phyloP scores from a whole-genome alignment of 352 stramenopile species.

The Pythium rhizo-oryzae region DNA sequence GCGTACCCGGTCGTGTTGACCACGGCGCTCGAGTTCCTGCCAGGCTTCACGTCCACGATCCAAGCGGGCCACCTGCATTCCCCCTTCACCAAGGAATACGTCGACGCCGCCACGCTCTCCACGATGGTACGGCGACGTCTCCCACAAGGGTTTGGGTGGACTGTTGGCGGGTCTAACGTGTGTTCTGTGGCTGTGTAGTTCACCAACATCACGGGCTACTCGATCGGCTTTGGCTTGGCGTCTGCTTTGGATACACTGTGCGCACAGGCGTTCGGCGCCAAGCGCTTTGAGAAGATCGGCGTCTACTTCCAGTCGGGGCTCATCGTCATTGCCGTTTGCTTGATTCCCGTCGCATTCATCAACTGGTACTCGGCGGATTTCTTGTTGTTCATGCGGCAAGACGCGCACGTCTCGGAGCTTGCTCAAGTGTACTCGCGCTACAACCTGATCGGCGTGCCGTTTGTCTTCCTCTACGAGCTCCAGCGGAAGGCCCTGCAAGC shows the following conservation, averaged over 20 bases:
- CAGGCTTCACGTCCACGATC: conserved; percentile 61
- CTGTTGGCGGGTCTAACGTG: background rate
- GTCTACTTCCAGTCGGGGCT: conserved; percentile 65
- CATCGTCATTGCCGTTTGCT: conserved; percentile 45
- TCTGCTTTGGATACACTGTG: conserved; percentile 90
- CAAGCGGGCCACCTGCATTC: conserved; percentile 69
- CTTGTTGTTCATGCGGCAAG: conserved; percentile 49
- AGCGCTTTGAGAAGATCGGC: conserved; percentile 53
- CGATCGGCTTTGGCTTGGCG: conserved; percentile 62
- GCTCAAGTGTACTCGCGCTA: conserved; percentile 54
- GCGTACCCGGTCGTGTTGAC: conserved; percentile 54
- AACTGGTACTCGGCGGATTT: conserved; percentile 58
- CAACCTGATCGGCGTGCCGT: conserved; percentile 65
- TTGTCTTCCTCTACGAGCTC: conserved; percentile 76
- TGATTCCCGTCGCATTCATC: conserved; percentile 45
- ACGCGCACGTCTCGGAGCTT: conserved; percentile 43
- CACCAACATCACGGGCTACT: conserved; percentile 64
- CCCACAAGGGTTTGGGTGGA: background rate
- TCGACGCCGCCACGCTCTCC: conserved; percentile 69
- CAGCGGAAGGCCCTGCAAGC: conserved; percentile 68
- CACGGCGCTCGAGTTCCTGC: conserved; percentile 50
- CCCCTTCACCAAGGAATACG: conserved; percentile 52
- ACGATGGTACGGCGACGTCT: conserved; percentile 53
- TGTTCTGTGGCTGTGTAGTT: conserved; percentile 34
- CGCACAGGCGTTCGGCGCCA: conserved; percentile 80